Evolutionary conservation across 2,329 filamentous ascomycete species (phyloP).

Genomic region (Aspergillus aculeatinus): DNA sequence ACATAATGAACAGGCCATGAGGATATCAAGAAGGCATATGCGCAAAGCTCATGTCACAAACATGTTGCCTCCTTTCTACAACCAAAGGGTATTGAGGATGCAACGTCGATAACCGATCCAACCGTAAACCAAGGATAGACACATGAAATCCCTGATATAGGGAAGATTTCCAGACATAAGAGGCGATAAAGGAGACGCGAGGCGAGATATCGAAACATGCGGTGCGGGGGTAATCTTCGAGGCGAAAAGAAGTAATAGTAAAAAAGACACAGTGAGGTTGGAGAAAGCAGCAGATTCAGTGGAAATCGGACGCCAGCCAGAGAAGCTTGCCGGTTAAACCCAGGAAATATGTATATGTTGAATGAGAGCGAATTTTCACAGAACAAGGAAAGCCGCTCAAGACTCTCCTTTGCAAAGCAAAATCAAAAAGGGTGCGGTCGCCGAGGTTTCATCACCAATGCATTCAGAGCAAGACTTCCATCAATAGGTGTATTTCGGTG

Average conservation of each 20-base stretch:
- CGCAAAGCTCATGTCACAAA: constrained; percentile 7
- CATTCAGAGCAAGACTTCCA: constrained; percentile 1
- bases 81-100: constrained; percentile 2
- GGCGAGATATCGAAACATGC: not conserved
- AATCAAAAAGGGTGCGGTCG: not conserved
- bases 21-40: constrained; percentile 12
- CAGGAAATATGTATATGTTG: not conserved
- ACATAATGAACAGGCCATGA: constrained; percentile 13
- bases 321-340: not conserved
- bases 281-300: not conserved
- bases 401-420: not conserved
- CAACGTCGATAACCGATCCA: not conserved
- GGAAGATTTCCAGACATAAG: not conserved
- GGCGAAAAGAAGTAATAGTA: not conserved
- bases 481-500: constrained; percentile 1
- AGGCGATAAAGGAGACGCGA: not conserved
- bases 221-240: not conserved
- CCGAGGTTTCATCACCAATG: constrained; percentile 4
- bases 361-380: constrained; percentile 9
- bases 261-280: not conserved
- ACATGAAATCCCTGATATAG: not conserved
- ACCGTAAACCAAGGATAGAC: not conserved
- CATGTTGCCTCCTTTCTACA: constrained; percentile 9
- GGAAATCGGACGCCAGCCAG: not conserved
- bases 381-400: constrained; percentile 20